Percentiles rank a stretch among this genome's conserved stretches.
Evolutionary conservation across 2,329 filamentous ascomycete species (phyloP).

Genomic region (Claviceps sp.): DNA sequence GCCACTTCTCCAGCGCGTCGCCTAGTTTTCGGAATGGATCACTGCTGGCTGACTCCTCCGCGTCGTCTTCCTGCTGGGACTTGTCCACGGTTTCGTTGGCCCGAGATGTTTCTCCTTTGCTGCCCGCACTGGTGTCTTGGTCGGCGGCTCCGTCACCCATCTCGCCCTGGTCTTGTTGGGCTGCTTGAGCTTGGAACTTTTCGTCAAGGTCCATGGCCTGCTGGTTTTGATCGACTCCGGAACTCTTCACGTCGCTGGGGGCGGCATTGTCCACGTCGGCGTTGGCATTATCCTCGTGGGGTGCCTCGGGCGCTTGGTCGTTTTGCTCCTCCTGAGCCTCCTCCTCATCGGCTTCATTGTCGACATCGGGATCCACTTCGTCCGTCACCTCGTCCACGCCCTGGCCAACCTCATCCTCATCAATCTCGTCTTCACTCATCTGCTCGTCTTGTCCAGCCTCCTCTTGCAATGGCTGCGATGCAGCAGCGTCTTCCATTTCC

Average conservation of each 20-base stretch:
- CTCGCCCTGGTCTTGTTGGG: conserved; percentile 53
- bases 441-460: conserved; percentile 33
- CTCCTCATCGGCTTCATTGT: conserved; percentile 3
- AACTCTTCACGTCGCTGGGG: conserved; percentile 48
- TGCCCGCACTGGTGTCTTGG: conserved; percentile 48
- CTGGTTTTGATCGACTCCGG: conserved; percentile 52
- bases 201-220: conserved; percentile 50
- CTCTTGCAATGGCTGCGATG: conserved; percentile 24
- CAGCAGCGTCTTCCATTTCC: conserved; percentile 23
- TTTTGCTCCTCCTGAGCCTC: conserved; percentile 22
- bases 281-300: conserved; percentile 32
- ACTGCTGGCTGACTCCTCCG: conserved; percentile 30
- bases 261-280: conserved; percentile 48
- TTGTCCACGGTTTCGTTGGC: conserved; percentile 35
- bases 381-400: conserved; percentile 41
- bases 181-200: conserved; percentile 43
- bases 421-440: conserved; percentile 26
- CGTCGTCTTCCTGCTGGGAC: conserved; percentile 29
- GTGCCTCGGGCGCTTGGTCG: conserved; percentile 19
- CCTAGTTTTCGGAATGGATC: conserved; percentile 91
- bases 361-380: conserved; percentile 23
- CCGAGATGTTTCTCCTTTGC: conserved; percentile 42
- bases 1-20: conserved; percentile 85
- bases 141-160: conserved; percentile 52
- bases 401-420: conserved; percentile 30